A percentile compares a stretch with the other conserved stretches of the same genome.
Conservation (phyloP, 2,329 filamentous ascomycete species). For the Trichoderma oligosporum region DNA sequence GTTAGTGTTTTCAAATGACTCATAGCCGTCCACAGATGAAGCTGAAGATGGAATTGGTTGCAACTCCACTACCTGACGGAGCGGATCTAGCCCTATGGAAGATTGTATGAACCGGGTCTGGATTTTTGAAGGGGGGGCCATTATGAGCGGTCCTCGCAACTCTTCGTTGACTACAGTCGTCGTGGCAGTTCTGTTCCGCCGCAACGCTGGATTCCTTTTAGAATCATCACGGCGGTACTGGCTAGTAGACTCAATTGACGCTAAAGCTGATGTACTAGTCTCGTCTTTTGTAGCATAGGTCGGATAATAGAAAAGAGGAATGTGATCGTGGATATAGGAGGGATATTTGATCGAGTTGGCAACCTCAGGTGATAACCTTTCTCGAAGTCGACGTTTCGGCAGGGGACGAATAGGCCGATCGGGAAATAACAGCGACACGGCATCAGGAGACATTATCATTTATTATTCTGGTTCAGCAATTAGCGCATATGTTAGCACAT, state of each 20-base stretch:
- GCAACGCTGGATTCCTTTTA: conserved; percentile 25
- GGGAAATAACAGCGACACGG: conserved; percentile 74
- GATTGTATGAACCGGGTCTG: conserved; percentile 41
- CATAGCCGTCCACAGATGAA: conserved; percentile 80
- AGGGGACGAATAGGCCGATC: conserved; percentile 90
- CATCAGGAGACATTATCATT: conserved; percentile 62
- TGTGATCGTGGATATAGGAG: conserved; percentile 64
- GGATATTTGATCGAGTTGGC: conserved; percentile 81
- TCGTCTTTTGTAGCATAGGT: conserved; percentile 54
- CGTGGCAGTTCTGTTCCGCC: conserved; percentile 36
- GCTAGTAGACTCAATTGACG: conserved; percentile 15
- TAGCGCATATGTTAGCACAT: not conserved
- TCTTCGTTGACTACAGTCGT: conserved; percentile 58
- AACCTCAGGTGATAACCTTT: conserved; percentile 79
- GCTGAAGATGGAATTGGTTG: conserved; percentile 64
- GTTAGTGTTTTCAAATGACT: conserved; percentile 96
- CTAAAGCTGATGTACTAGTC: conserved; percentile 11
- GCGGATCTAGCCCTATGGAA: conserved; percentile 43
- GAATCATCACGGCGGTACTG: conserved; percentile 24
- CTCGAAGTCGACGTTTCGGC: conserved; percentile 82
- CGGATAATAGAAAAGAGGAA: conserved; percentile 66
- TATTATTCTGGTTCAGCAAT: not conserved
- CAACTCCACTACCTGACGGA: conserved; percentile 42
- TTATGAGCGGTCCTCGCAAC: conserved; percentile 38
- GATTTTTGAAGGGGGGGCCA: conserved; percentile 47